Conservation (phyloP, 2,329 filamentous ascomycete species). For the Diplocarpon mali region DNA sequence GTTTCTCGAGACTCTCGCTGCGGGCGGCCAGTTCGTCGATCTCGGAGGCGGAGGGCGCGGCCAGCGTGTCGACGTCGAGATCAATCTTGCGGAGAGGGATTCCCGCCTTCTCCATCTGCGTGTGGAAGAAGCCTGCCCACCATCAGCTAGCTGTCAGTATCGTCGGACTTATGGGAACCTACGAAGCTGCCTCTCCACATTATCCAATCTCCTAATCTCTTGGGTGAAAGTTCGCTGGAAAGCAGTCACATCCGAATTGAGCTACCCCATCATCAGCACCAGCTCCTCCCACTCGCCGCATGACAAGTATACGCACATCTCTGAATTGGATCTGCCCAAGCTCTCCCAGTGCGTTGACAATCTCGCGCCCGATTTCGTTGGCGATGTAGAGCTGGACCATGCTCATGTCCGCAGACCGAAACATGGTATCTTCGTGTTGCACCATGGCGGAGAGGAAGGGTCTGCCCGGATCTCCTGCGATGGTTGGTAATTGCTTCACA, state of each 20-base stretch:
- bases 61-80: conserved; percentile 77
- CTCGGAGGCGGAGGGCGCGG: conserved; percentile 81
- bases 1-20: conserved; percentile 83
- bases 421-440: conserved; percentile 76
- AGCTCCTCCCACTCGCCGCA: neutral
- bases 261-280: conserved; percentile 38
- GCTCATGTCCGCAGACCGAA: conserved; percentile 99
- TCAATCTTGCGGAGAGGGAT: conserved; percentile 84
- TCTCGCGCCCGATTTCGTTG: conserved; percentile 96
- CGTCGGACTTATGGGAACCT: conserved; percentile 33
- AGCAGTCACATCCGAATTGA: conserved; percentile 85
- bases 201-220: conserved; percentile 93
- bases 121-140: conserved; percentile 71
- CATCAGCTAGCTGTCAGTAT: conserved; percentile 9
- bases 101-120: conserved; percentile 87
- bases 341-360: conserved; percentile 92
- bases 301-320: conserved; percentile 50
- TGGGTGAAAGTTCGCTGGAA: conserved; percentile 97
- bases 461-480: conserved; percentile 13
- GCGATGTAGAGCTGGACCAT: conserved; percentile 99
- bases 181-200: conserved; percentile 95
- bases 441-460: conserved; percentile 38
- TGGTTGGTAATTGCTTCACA: conserved; percentile 13
- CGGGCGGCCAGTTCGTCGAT: conserved; percentile 93
- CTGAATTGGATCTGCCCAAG: conserved; percentile 93